Base-by-base conservation (phyloP, 2,329 filamentous ascomycete genomes). In the Trichoderma sp. region DNA sequence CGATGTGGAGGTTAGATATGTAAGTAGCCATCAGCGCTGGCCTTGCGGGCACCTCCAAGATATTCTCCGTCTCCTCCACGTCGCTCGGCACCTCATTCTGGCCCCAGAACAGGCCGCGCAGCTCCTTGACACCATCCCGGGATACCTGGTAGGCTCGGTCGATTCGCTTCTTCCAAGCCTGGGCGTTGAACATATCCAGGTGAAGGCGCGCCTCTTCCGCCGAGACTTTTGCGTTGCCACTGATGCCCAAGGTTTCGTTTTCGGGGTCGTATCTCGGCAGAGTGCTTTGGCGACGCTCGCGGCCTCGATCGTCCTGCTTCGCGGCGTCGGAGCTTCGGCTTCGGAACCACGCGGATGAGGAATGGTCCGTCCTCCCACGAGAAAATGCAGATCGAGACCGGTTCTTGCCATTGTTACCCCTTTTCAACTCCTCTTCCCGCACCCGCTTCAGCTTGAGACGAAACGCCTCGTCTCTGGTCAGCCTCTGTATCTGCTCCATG, bases 111-210 rank as follows among this genome's bases (percentile, higher is more conserved):
- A 90, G 82, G 34, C 85, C 85, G 19, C 93, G 88, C 57, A 95
- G 84, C 66, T 96, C 92, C 68, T 87, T 89, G 75, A 94, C 91
- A n/a, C 87, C 86, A 39, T 85, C 84, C 66, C 85, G 89, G 58
- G 93, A 89, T 68, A 88, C 85, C 21, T 81, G 79, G 72, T 91
- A 88, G 28, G 89, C 88, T 59, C 87, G 84, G 72, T 97, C 92
- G 67, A 99, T 97, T 17, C 94, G 89, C 72, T 86, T 88, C 76
- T 92, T 97, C 95, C 95, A 99, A 64, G 91, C 93, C 71, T 92
- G 88, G 2, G 94, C 86, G 76, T 98, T 96, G 72, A 96, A 88
- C 63, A 87, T 81, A 71, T 95, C 84, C 14, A 99, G 82, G 70
- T 85, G 90, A 59, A 88, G 82, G 72, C 88, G 86, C 6, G 95